Percentiles rank a stretch among this genome's conserved stretches.
Conservation (phyloP, 2,329 filamentous ascomycete genomes). For the Furcasterigmium sp. region DNA sequence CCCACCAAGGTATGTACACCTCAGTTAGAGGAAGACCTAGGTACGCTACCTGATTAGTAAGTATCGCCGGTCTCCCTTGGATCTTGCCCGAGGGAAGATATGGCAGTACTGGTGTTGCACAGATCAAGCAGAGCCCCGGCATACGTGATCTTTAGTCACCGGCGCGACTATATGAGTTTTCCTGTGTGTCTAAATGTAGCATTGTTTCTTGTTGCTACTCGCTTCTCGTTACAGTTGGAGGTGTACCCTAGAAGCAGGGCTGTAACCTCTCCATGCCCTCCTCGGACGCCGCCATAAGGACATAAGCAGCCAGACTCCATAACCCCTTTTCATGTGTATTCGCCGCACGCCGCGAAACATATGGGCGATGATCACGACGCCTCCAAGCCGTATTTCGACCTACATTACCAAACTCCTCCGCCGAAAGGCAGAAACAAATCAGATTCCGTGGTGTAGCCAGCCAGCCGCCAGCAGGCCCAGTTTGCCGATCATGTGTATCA, state of each 20-base stretch:
- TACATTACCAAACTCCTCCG: not conserved
- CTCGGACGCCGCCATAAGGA: not conserved
- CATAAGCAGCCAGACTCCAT: constrained; percentile 12
- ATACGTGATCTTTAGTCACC: too few relatives aligned
- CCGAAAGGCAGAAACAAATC: not conserved
- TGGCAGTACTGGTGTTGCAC: too few relatives aligned
- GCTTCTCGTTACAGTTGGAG: not conserved
- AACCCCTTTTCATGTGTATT: constrained; percentile 36
- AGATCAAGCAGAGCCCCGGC: too few relatives aligned
- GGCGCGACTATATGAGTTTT: too few relatives aligned
- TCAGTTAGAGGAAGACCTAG: too few relatives aligned
- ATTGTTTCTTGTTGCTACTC: constrained; percentile 11
- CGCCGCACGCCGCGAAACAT: not conserved
- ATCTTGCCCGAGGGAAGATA: too few relatives aligned
- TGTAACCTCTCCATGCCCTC: not conserved
- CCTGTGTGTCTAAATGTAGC: constrained; percentile 9
- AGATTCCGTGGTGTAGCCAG: too few relatives aligned
- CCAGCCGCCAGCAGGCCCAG: too few relatives aligned
- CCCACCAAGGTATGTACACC: constrained; percentile 5
- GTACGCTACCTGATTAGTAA: too few relatives aligned
- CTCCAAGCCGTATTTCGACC: not conserved
- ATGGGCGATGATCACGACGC: not conserved
- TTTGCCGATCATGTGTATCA: too few relatives aligned
- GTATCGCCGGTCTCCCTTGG: not conserved
- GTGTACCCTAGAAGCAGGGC: not conserved